phyloP scores from a whole-genome alignment of 257 asterid genomes.

The Echium plantagineum region DNA sequence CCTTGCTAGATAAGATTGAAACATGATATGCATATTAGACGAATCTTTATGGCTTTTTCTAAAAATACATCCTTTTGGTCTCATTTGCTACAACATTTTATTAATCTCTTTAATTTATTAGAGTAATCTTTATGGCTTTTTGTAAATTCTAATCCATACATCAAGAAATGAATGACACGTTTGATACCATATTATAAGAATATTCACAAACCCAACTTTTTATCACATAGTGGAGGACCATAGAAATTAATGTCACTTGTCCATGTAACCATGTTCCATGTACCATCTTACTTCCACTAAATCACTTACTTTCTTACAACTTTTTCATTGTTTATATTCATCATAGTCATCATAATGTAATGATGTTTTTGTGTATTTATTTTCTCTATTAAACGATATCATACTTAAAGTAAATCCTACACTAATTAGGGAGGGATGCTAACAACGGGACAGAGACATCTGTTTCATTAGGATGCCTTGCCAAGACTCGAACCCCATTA shows the following conservation, averaged over 20 bases:
- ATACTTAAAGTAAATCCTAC: too few species aligned
- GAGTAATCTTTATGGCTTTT: background rate
- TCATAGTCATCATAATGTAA: too few species aligned
- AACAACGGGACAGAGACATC: too few species aligned
- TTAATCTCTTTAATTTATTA: background rate
- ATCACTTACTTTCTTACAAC: background rate
- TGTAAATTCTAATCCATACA: background rate
- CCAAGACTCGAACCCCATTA: too few species aligned
- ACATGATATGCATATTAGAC: background rate
- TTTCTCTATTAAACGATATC: too few species aligned
- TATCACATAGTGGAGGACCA: background rate
- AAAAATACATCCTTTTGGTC: background rate
- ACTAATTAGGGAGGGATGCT: too few species aligned
- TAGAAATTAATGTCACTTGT: background rate
- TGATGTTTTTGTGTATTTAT: too few species aligned
- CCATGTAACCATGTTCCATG: too few species aligned
- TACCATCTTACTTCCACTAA: background rate
- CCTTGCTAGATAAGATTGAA: background rate
- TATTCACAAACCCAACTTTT: background rate
- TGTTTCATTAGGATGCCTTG: too few species aligned
- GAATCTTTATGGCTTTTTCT: too few species aligned
- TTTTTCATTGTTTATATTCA: too few species aligned
- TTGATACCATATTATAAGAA: background rate
- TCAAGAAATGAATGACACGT: background rate
- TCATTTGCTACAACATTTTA: background rate